Evolutionary conservation across 305 asterid genomes (phyloP).

Genomic region (Andrographis paniculata): DNA sequence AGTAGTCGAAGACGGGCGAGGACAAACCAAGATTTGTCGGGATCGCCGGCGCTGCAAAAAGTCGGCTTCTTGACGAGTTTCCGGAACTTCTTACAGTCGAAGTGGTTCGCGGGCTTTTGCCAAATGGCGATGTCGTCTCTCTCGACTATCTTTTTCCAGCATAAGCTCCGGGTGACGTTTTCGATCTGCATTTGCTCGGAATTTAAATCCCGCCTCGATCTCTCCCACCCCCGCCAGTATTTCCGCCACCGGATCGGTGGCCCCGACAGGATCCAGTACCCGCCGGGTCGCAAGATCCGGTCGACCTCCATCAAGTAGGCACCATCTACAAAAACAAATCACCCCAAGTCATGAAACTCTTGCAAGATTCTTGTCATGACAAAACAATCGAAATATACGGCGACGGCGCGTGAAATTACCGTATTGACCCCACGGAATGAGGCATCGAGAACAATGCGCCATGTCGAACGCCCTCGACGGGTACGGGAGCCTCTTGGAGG

Average conservation of each 20-base stretch:
- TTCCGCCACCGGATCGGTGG: conserved; percentile 47
- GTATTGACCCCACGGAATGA: conserved; percentile 42
- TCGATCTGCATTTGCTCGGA: conserved; percentile 51
- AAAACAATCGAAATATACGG: too few relatives aligned
- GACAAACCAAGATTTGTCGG: conserved; percentile 48
- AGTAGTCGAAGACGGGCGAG: too few relatives aligned
- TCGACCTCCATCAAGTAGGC: conserved; percentile 52
- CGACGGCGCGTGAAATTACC: conserved; percentile 12
- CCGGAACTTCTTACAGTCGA: conserved; percentile 27
- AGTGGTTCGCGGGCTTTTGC: conserved; percentile 56
- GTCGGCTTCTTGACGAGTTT: conserved; percentile 25
- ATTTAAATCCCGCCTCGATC: conserved; percentile 37
- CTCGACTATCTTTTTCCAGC: conserved; percentile 61
- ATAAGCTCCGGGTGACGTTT: conserved; percentile 45
- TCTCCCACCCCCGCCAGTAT: conserved; percentile 47
- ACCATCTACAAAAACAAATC: conserved; percentile 24
- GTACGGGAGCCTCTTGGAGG: conserved; percentile 42
- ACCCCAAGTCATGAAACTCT: too few relatives aligned
- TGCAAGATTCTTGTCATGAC: too few relatives aligned
- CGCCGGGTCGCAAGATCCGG: conserved; percentile 41
- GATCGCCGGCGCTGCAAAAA: conserved; percentile 29
- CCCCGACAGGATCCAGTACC: conserved; percentile 54
- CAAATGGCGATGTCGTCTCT: conserved; percentile 49
- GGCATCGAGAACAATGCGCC: conserved; percentile 52
- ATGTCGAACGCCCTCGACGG: conserved; percentile 42